Evolutionary conservation across 306 rosid species (phyloP).

Genomic region (Abrus pulchellus): DNA sequence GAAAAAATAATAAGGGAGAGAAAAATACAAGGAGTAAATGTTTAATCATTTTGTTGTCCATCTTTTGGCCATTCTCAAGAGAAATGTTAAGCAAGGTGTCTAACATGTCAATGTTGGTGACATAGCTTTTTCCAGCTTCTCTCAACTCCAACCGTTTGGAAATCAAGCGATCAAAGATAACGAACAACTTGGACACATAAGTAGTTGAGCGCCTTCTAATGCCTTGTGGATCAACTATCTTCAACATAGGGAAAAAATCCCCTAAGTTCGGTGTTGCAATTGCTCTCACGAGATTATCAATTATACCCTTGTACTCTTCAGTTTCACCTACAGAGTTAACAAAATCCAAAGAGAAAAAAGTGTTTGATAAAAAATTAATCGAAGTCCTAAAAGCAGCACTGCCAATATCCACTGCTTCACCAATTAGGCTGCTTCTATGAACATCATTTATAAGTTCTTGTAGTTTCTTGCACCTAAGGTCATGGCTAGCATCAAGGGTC

Average conservation of each 20-base stretch:
- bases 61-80: conserved; percentile 46
- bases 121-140: not conserved
- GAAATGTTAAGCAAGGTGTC: conserved; percentile 56
- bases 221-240: conserved; percentile 58
- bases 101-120: conserved; percentile 46
- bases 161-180: conserved; percentile 30
- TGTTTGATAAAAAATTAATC: conserved; percentile 37
- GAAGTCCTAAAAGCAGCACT: conserved; percentile 47
- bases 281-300: conserved; percentile 41
- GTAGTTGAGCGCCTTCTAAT: not conserved
- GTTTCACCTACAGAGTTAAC: conserved; percentile 38
- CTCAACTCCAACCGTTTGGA: conserved; percentile 40
- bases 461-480: conserved; percentile 45
- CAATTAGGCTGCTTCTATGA: conserved; percentile 1
- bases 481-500: conserved; percentile 52
- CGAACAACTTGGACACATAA: conserved; percentile 34
- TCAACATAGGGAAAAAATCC: conserved; percentile 57
- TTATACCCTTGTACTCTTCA: conserved; percentile 31
- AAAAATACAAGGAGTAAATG: conserved; percentile 52
- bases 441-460: conserved; percentile 47
- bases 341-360: conserved; percentile 57
- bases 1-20: not conserved
- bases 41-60: conserved; percentile 38
- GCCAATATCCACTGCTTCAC: conserved; percentile 56
- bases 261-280: conserved; percentile 55